Evolutionary conservation across 768 basidiomycete genomes (phyloP).

Genomic region (Lentinula detonsa): DNA sequence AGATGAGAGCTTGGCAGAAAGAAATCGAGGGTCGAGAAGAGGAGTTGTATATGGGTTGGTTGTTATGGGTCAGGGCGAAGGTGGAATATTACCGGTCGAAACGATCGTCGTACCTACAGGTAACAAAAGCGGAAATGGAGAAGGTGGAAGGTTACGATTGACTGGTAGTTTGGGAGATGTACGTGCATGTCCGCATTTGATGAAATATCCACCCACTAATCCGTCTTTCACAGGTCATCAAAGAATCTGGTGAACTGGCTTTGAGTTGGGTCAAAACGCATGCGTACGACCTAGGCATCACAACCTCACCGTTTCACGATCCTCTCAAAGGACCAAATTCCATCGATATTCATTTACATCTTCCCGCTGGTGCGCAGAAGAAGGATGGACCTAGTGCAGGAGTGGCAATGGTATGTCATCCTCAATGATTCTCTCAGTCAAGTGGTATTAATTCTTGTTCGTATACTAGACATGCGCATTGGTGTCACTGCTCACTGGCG

Average conservation of each 20-base stretch:
- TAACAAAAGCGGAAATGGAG: constrained; percentile 46
- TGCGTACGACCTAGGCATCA: constrained; percentile 75
- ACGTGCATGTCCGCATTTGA: constrained; percentile 12
- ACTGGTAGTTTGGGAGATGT: constrained; percentile 85
- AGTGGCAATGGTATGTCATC: constrained; percentile 65
- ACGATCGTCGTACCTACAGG: constrained; percentile 58
- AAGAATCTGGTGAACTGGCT: constrained; percentile 86
- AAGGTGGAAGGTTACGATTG: constrained; percentile 59
- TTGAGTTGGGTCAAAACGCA: constrained; percentile 90
- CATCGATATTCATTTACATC: constrained; percentile 83
- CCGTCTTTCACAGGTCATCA: constrained; percentile 55
- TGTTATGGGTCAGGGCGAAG: constrained; percentile 85
- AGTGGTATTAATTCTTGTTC: neutral
- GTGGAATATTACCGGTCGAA: constrained; percentile 82
- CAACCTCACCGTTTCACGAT: constrained; percentile 61
- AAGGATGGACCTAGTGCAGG: constrained; percentile 94
- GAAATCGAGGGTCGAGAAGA: constrained; percentile 49
- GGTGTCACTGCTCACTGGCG: constrained; percentile 77
- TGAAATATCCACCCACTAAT: neutral
- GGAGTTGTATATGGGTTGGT: constrained; percentile 85
- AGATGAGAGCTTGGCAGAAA: constrained; percentile 56
- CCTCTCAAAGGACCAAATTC: constrained; percentile 66
- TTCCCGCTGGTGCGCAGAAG: constrained; percentile 87
- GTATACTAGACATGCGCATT: constrained; percentile 66
- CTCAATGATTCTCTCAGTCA: neutral